These are phyloP conservation scores for Candida maltosa DNA, from an alignment of 805 yeast species.

Conservation along the genomic window DNA sequence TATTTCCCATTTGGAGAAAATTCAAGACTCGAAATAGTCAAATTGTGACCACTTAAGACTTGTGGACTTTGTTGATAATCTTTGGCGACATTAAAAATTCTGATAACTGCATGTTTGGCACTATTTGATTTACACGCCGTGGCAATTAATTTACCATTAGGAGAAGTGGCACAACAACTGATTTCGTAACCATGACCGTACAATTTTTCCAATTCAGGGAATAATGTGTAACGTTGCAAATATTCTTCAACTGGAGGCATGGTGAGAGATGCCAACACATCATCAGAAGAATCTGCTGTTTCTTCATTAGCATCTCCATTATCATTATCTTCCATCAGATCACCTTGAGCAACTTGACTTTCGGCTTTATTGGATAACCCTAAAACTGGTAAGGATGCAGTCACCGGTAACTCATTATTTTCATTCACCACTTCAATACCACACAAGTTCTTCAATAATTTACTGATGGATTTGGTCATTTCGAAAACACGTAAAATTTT, in stretches of 20 bases:
- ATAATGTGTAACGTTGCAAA: slow-evolving; percentile 83
- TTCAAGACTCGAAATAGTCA: slow-evolving; percentile 80
- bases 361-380: slow-evolving; percentile 92
- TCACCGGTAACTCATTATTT: slow-evolving; percentile 54
- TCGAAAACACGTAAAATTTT: slow-evolving; percentile 86
- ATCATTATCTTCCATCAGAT: slow-evolving; percentile 31
- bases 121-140: slow-evolving; percentile 90
- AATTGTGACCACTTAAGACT: slow-evolving; percentile 63
- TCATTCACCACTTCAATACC: slow-evolving; percentile 31
- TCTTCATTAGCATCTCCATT: slow-evolving; percentile 39
- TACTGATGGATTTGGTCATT: slow-evolving; percentile 76
- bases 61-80: slow-evolving; percentile 49
- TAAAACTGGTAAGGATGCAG: slow-evolving; percentile 88
- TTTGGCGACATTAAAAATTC: slow-evolving; percentile 62
- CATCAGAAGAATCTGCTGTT: slow-evolving; percentile 34
- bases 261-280: slow-evolving; percentile 42
- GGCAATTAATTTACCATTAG: slow-evolving; percentile 64
- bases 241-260: slow-evolving; percentile 87
- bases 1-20: slow-evolving; percentile 68
- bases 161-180: slow-evolving; percentile 69
- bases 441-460: slow-evolving; percentile 53
- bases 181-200: slow-evolving; percentile 98
- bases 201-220: slow-evolving; percentile 92
- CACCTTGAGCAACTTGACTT: slow-evolving; percentile 40
- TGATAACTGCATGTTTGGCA: slow-evolving; percentile 77